These are phyloP conservation scores for Colletotrichum limetticola DNA, from an alignment of 2,329 filamentous ascomycete genomes.

Conservation along the genomic window DNA sequence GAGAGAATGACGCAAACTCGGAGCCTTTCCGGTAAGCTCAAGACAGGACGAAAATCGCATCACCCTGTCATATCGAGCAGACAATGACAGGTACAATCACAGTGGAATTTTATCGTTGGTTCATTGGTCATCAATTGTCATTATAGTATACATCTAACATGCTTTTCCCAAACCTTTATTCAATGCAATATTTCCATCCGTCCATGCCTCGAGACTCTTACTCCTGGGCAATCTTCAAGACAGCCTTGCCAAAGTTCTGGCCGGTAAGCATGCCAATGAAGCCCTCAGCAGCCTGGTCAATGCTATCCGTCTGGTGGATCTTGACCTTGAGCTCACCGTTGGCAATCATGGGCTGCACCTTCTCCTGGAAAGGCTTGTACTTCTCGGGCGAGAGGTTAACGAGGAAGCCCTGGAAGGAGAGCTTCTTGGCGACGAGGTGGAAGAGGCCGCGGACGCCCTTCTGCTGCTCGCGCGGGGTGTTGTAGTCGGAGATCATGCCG, in stretches of 20 bases:
- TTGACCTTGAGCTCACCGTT: slow-evolving; percentile 81
- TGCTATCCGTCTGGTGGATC: slow-evolving; percentile 76
- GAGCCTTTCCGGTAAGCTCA: no score
- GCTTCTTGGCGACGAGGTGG: slow-evolving; percentile 72
- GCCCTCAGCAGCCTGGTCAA: slow-evolving; percentile 81
- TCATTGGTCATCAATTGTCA: slow-evolving; percentile 29
- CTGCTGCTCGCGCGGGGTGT: slow-evolving; percentile 61
- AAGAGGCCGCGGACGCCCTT: slow-evolving; percentile 76
- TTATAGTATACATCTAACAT: slow-evolving; percentile 24
- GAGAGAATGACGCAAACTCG: no score
- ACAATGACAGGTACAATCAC: no score
- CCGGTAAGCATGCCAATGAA: slow-evolving; percentile 80
- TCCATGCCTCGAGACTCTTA: neutral
- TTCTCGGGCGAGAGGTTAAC: slow-evolving; percentile 78
- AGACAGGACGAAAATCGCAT: no score
- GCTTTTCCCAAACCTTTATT: neutral
- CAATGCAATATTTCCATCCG: neutral
- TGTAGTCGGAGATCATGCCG: slow-evolving; percentile 84
- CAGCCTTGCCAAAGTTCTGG: slow-evolving; percentile 88
- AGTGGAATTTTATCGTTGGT: neutral
- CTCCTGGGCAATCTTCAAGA: slow-evolving; percentile 67
- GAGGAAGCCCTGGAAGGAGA: slow-evolving; percentile 82
- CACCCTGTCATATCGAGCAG: no score
- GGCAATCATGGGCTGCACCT: slow-evolving; percentile 78
- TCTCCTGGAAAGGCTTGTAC: slow-evolving; percentile 77